Evolutionary conservation across 2,329 filamentous ascomycete species (phyloP).

Genomic region (Ceratocystis albifundus): DNA sequence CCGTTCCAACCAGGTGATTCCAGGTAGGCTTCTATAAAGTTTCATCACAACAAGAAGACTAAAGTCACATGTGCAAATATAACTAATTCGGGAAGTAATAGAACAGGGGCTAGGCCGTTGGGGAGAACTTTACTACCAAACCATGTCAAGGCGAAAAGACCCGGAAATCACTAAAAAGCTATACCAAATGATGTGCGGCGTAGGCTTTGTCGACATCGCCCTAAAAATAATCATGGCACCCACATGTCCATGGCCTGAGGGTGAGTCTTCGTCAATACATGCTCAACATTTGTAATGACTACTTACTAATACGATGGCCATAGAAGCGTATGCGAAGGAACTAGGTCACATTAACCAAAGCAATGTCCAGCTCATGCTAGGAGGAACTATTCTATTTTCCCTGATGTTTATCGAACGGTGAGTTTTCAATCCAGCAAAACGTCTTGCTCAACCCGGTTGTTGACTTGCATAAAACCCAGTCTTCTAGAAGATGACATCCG

Average conservation of each 20-base stretch:
- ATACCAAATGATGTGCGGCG: slow-evolving; percentile 44
- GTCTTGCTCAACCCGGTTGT: background rate
- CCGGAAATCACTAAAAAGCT: slow-evolving; percentile 52
- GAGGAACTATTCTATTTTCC: background rate
- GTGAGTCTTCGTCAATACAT: background rate
- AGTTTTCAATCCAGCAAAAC: background rate
- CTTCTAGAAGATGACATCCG: background rate
- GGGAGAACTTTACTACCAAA: slow-evolving; percentile 27
- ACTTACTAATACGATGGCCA: background rate
- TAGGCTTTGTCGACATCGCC: slow-evolving; percentile 54
- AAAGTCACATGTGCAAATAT: background rate
- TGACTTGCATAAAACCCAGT: background rate
- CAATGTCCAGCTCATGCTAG: background rate
- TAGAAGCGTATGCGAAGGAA: background rate
- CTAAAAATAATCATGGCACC: background rate
- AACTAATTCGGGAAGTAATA: background rate
- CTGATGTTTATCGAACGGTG: background rate
- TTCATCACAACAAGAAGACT: background rate
- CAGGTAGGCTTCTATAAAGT: slow-evolving; percentile 34
- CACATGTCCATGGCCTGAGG: background rate
- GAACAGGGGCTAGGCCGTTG: background rate
- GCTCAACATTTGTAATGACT: background rate
- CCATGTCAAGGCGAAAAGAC: slow-evolving; percentile 53
- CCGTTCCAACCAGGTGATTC: slow-evolving; percentile 64
- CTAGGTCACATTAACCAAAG: background rate